Evolutionary conservation across 1,284 basidiomycete species (phyloP).

Genomic region (Naganishia sp.): DNA sequence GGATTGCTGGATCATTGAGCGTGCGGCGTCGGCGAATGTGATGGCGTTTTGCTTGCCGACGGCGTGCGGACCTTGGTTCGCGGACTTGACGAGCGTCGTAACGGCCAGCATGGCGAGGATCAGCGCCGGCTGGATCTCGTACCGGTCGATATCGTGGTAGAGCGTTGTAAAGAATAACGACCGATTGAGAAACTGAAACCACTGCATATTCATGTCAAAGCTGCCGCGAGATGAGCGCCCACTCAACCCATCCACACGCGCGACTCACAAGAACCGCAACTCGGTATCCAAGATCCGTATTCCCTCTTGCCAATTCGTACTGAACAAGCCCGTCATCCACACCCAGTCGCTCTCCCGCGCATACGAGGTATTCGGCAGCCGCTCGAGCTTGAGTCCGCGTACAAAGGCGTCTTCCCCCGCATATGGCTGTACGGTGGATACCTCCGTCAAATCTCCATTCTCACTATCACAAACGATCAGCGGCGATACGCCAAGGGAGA

Average conservation of each 20-base stretch:
- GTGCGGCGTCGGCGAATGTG: slow-evolving; percentile 38
- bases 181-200: slow-evolving; percentile 40
- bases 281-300: slow-evolving; percentile 24
- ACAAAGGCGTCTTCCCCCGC: slow-evolving; percentile 9
- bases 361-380: slow-evolving; percentile 32
- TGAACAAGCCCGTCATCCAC: slow-evolving; percentile 36
- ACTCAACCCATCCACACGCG: background rate
- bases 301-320: slow-evolving; percentile 28
- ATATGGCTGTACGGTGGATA: background rate
- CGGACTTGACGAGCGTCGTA: slow-evolving; percentile 36
- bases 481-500: background rate
- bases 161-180: slow-evolving; percentile 36
- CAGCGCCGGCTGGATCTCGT: slow-evolving; percentile 38
- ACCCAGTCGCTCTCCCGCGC: slow-evolving; percentile 34
- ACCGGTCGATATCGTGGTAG: slow-evolving; percentile 27
- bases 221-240: slow-evolving; percentile 8
- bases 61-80: slow-evolving; percentile 31
- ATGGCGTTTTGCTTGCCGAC: slow-evolving; percentile 37
- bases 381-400: slow-evolving; percentile 16
- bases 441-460: slow-evolving; percentile 12
- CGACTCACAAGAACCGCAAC: slow-evolving; percentile 26
- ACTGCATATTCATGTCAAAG: slow-evolving; percentile 35
- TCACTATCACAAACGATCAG: background rate
- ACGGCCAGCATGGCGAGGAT: slow-evolving; percentile 41
- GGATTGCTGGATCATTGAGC: slow-evolving; percentile 39